Evolutionary conservation across 495 filamentous ascomycete species (phyloP).

Genomic region (Rhizodiscina lignyota): DNA sequence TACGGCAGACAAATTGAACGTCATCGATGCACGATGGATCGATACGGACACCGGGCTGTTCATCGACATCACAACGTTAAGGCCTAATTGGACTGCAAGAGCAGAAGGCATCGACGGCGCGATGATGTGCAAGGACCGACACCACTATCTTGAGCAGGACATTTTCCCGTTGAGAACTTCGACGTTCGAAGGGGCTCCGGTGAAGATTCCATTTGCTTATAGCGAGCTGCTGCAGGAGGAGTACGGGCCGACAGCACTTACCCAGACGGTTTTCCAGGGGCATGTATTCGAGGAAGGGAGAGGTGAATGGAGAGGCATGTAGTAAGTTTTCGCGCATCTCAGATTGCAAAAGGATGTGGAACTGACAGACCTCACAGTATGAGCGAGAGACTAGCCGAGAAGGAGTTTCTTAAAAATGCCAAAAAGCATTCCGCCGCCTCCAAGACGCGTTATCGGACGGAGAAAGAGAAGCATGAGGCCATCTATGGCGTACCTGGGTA

Average conservation of each 20-base stretch:
- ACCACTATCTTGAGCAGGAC: constrained; percentile 40
- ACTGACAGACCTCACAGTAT: too few relatives aligned
- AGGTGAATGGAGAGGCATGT: too few relatives aligned
- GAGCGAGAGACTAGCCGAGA: too few relatives aligned
- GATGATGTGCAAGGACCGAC: constrained; percentile 41
- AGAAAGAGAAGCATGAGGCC: too few relatives aligned
- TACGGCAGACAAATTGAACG: constrained; percentile 30
- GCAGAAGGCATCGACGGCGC: constrained; percentile 20
- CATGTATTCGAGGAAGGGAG: constrained; percentile 10
- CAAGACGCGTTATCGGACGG: too few relatives aligned
- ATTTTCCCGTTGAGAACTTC: constrained; percentile 68
- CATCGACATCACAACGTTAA: constrained; percentile 44
- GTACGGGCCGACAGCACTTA: constrained; percentile 52
- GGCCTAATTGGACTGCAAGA: constrained; percentile 25
- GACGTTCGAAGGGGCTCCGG: constrained; percentile 58
- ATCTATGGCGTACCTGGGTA: too few relatives aligned
- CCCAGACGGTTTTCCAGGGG: constrained; percentile 38
- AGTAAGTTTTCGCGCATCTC: too few relatives aligned
- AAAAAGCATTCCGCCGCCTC: too few relatives aligned
- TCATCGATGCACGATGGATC: constrained; percentile 47
- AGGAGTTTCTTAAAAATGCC: too few relatives aligned
- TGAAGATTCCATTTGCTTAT: constrained; percentile 62
- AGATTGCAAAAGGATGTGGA: too few relatives aligned
- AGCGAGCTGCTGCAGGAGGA: constrained; percentile 55
- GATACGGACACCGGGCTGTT: constrained; percentile 43